Conservation (phyloP, 441 rosid species). For the Arabidopsis lyrata region DNA sequence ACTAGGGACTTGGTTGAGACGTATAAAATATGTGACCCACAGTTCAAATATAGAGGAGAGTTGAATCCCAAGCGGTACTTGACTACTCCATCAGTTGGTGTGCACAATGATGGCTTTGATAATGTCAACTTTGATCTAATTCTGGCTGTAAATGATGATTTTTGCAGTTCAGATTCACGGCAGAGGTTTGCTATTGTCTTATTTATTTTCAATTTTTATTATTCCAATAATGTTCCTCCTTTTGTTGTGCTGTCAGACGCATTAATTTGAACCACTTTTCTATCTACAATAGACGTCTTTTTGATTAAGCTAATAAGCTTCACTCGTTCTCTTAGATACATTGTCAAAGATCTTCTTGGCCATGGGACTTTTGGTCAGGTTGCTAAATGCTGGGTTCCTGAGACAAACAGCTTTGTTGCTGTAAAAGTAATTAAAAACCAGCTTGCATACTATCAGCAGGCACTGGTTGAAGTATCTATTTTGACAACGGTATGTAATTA, state of each 20-base stretch:
- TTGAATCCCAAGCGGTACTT: slow-evolving; percentile 95
- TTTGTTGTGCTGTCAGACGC: slow-evolving; percentile 33
- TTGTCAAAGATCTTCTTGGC: slow-evolving; percentile 99
- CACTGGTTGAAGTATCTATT: slow-evolving; percentile 98
- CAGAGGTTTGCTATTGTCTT: slow-evolving; percentile 71
- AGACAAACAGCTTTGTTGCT: slow-evolving; percentile 79
- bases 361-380: slow-evolving; percentile 99
- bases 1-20: slow-evolving; percentile 95
- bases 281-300: slow-evolving; percentile 3
- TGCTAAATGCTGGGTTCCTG: slow-evolving; percentile 97
- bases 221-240: slow-evolving; percentile 5
- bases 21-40: slow-evolving; percentile 87
- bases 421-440: slow-evolving; percentile 97
- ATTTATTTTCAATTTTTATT: slow-evolving; percentile 9
- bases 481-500: slow-evolving; percentile 75
- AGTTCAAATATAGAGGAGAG: slow-evolving; percentile 92
- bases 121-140: slow-evolving; percentile 97
- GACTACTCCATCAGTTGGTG: slow-evolving; percentile 95
- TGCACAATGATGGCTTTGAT: slow-evolving; percentile 94
- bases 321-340: slow-evolving; percentile 66
- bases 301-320: slow-evolving; percentile 39
- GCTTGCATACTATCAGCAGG: slow-evolving; percentile 99
- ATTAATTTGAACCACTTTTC: slow-evolving; percentile 20
- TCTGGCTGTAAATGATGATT: slow-evolving; percentile 75
- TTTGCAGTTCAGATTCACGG: slow-evolving; percentile 76